A percentile compares a stretch with the other conserved stretches of the same genome.
Conservation (phyloP, 192 early-diverging fungal genomes). For the Phycomyces nitens region DNA sequence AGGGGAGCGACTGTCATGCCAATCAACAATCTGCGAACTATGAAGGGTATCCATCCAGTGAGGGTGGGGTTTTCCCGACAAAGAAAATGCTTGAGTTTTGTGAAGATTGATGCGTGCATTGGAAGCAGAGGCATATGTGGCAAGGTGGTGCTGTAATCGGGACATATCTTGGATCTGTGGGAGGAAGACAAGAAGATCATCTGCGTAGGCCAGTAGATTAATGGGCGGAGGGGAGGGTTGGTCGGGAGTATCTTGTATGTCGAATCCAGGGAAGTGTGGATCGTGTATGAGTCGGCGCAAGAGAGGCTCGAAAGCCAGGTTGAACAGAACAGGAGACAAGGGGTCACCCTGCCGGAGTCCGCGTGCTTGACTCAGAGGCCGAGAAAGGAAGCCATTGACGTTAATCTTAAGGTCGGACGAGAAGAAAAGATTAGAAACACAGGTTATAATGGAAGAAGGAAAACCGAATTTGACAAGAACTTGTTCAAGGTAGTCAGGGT, state of each 20-base stretch:
- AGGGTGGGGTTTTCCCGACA: not conserved
- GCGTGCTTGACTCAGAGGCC: slow-evolving; percentile 13
- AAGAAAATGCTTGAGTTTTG: slow-evolving; percentile 25
- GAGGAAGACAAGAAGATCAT: slow-evolving; percentile 20
- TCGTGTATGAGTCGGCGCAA: slow-evolving; percentile 8
- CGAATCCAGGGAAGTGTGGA: not conserved
- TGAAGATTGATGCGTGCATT: slow-evolving; percentile 27
- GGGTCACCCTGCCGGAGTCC: slow-evolving; percentile 38
- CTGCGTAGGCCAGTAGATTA: slow-evolving; percentile 20
- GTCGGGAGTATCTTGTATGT: not conserved
- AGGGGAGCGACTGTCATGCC: not conserved
- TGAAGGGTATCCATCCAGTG: not conserved
- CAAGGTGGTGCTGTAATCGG: not conserved
- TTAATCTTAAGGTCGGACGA: slow-evolving; percentile 10
- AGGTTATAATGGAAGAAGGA: not conserved
- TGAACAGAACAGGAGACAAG: slow-evolving; percentile 29
- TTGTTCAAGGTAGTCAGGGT: slow-evolving; percentile 11
- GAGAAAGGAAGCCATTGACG: slow-evolving; percentile 17
- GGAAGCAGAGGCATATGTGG: slow-evolving; percentile 3
- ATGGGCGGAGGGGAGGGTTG: not conserved
- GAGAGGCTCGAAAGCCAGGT: slow-evolving; percentile 30
- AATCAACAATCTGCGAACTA: not conserved
- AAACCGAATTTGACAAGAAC: slow-evolving; percentile 12
- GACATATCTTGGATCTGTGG: slow-evolving; percentile 7
- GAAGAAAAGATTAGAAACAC: slow-evolving; percentile 1